Conservation (phyloP, 1,139 yeast genomes). For the Kodamaea plutei region DNA sequence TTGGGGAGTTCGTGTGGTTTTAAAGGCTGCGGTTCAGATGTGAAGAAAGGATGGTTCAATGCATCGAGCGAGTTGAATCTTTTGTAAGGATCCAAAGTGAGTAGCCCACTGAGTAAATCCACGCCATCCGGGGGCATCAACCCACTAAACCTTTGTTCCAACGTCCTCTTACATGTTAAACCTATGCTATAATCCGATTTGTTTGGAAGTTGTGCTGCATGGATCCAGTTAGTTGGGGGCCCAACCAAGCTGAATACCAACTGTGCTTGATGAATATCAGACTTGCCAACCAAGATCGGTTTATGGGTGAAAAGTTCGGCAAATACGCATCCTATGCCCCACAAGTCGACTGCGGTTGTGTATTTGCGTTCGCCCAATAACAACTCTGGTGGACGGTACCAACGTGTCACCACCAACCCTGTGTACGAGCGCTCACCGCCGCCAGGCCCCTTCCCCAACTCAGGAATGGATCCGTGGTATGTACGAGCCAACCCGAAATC, state of each 20-base stretch:
- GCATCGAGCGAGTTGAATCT: constrained; percentile 82
- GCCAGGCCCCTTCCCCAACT: constrained; percentile 52
- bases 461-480: constrained; percentile 69
- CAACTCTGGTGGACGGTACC: constrained; percentile 97
- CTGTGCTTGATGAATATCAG: constrained; percentile 90
- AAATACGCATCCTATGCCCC: constrained; percentile 97
- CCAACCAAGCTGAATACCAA: constrained; percentile 79
- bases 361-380: constrained; percentile 79
- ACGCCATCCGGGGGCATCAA: constrained; percentile 32
- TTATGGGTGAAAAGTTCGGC: constrained; percentile 80
- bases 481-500: constrained; percentile 87
- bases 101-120: constrained; percentile 49
- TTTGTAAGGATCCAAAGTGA: constrained; percentile 63
- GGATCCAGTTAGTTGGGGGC: constrained; percentile 72
- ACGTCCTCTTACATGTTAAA: constrained; percentile 47
- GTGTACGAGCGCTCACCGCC: constrained; percentile 83
- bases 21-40: constrained; percentile 59
- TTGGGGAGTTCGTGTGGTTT: constrained; percentile 53
- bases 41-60: constrained; percentile 64
- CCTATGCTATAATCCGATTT: constrained; percentile 41
- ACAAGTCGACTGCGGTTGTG: constrained; percentile 91
- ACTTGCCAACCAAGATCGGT: constrained; percentile 81
- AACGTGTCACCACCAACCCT: constrained; percentile 88
- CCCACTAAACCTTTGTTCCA: constrained; percentile 43
- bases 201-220: constrained; percentile 62